Percentiles rank a stretch among this genome's conserved stretches.
These are phyloP conservation scores for Exophiala spinifera DNA, from an alignment of 2,329 filamentous ascomycete genomes.

Conservation along the genomic window DNA sequence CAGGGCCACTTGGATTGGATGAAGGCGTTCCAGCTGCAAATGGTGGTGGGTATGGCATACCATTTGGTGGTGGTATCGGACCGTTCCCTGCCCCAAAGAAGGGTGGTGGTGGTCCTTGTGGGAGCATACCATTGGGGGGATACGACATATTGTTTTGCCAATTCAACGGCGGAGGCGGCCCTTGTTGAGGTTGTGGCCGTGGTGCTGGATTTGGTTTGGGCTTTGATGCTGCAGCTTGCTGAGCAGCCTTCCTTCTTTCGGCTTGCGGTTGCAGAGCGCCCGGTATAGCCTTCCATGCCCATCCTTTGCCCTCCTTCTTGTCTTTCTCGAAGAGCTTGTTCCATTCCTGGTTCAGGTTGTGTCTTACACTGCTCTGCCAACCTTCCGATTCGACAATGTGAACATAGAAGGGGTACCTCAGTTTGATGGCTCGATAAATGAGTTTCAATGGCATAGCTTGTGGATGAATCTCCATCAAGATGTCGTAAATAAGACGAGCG, in stretches of 20 bases:
- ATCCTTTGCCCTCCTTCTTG: conserved; percentile 61
- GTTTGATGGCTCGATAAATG: conserved; percentile 62
- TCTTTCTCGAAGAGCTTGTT: conserved; percentile 57
- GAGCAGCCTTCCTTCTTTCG: conserved; percentile 25
- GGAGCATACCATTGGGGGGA: conserved; percentile 23
- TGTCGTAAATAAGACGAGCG: conserved; percentile 62
- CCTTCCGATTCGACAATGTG: conserved; percentile 63
- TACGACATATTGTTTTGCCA: conserved; percentile 27
- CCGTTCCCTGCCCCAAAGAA: conserved; percentile 23
- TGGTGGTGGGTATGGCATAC: conserved; percentile 24
- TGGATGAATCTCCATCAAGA: conserved; percentile 50
- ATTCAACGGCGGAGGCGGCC: conserved; percentile 20
- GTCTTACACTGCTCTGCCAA: conserved; percentile 65
- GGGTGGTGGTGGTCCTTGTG: conserved; percentile 17
- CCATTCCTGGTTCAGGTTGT: conserved; percentile 59
- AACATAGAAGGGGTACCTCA: conserved; percentile 59
- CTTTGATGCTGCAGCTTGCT: conserved; percentile 21
- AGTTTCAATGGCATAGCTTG: conserved; percentile 62
- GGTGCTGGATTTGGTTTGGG: conserved; percentile 24
- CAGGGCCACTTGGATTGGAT: conserved; percentile 6
- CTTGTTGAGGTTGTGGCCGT: conserved; percentile 19
- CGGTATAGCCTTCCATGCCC: conserved; percentile 60
- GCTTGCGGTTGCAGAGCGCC: conserved; percentile 34
- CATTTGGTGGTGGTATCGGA: conserved; percentile 26
- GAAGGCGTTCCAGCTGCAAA: conserved; percentile 11